Conservation (phyloP, 73 alveolate species). For the Paramecium pentaurelia region DNA sequence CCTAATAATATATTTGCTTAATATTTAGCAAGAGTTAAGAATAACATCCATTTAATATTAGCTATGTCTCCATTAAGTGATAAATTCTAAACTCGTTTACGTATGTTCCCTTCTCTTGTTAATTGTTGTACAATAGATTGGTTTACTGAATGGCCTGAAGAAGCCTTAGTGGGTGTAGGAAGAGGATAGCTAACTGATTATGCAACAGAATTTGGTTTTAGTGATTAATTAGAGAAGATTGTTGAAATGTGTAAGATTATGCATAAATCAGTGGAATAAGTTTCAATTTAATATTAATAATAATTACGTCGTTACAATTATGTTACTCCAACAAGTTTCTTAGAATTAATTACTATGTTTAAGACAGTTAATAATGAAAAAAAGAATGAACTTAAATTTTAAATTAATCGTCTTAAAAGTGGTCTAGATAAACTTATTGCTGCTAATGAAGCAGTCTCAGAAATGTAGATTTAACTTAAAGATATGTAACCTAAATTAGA, state of each 20-base stretch:
- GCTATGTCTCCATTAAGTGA: constrained; percentile 99
- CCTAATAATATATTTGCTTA: constrained; percentile 68
- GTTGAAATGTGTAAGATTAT: constrained; percentile 74
- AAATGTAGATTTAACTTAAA: constrained; percentile 84
- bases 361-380: constrained; percentile 77
- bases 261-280: constrained; percentile 67
- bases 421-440: constrained; percentile 93
- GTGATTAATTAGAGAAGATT: constrained; percentile 42
- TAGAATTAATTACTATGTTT: constrained; percentile 92
- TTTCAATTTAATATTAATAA: constrained; percentile 30
- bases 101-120: constrained; percentile 99
- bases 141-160: constrained; percentile 97
- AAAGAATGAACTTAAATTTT: constrained; percentile 83
- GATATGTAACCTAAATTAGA: constrained; percentile 95
- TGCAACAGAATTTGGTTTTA: constrained; percentile 51
- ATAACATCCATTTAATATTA: constrained; percentile 95
- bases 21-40: constrained; percentile 87
- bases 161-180: constrained; percentile 84
- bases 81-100: constrained; percentile 92
- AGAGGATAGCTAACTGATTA: constrained; percentile 64
- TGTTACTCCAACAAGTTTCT: constrained; percentile 93
- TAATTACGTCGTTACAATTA: constrained; percentile 73
- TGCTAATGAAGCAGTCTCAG: constrained; percentile 94
- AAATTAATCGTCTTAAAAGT: constrained; percentile 82
- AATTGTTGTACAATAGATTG: constrained; percentile 97